Evolutionary conservation across 2,329 filamentous ascomycete genomes (phyloP).

Genomic region (Amesomyces nigricolor): DNA sequence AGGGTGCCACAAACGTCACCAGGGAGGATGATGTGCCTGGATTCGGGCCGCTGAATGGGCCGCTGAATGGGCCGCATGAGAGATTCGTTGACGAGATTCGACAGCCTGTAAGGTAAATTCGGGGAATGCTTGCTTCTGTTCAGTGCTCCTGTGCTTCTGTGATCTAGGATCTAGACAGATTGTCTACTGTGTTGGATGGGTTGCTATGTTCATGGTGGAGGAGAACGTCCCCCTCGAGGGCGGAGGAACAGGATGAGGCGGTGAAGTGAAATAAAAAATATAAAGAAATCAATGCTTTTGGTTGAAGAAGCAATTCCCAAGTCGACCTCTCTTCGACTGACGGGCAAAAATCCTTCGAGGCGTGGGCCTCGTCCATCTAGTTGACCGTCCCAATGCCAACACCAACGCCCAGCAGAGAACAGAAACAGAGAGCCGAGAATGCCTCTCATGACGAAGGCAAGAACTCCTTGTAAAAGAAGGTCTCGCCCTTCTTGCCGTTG

Average conservation of each 20-base stretch:
- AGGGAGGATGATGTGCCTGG: neutral
- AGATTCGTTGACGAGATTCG: neutral
- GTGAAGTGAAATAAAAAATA: too few relatives aligned
- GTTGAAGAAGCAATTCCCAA: neutral
- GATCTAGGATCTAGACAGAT: too few relatives aligned
- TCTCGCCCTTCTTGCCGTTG: constrained; percentile 45
- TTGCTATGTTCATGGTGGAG: too few relatives aligned
- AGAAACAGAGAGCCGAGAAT: constrained; percentile 20
- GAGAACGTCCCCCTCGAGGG: too few relatives aligned
- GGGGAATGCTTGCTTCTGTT: too few relatives aligned
- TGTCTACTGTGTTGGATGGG: too few relatives aligned
- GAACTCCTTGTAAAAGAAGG: constrained; percentile 57
- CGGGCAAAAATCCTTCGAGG: constrained; percentile 7
- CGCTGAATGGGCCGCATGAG: constrained; percentile 4
- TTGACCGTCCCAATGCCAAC: neutral
- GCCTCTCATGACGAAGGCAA: constrained; percentile 25
- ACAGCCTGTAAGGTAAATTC: neutral
- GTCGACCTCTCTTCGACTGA: neutral
- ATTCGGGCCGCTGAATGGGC: constrained; percentile 1
- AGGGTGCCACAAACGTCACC: neutral
- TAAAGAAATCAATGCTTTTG: too few relatives aligned
- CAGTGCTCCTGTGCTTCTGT: too few relatives aligned
- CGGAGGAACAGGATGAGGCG: too few relatives aligned
- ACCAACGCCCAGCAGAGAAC: constrained; percentile 43
- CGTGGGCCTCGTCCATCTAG: constrained; percentile 20